These are phyloP conservation scores for Podochytrium sp. DNA, from an alignment of 192 early-diverging fungal species.

Conservation along the genomic window DNA sequence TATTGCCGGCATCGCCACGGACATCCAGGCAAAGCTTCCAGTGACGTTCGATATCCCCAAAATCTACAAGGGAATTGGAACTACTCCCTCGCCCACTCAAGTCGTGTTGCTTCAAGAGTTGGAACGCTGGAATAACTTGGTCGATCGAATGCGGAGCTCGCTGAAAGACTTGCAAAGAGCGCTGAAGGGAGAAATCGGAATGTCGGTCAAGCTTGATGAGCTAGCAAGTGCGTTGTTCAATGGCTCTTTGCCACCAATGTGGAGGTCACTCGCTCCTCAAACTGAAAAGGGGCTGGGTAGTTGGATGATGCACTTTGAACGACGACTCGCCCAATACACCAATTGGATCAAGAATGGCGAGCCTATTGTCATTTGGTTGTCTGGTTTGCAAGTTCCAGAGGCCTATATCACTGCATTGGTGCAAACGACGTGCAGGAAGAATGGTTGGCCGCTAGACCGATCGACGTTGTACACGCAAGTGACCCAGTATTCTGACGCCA, in stretches of 20 bases:
- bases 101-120: slow-evolving; percentile 65
- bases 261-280: slow-evolving; percentile 59
- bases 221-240: slow-evolving; percentile 62
- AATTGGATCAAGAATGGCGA: slow-evolving; percentile 69
- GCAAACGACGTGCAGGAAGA: slow-evolving; percentile 65
- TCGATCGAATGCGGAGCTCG: slow-evolving; percentile 56
- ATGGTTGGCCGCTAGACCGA: slow-evolving; percentile 64
- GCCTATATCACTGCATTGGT: slow-evolving; percentile 66
- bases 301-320: slow-evolving; percentile 67
- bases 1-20: slow-evolving; percentile 61
- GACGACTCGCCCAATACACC: slow-evolving; percentile 58
- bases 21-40: slow-evolving; percentile 62
- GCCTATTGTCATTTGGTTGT: slow-evolving; percentile 66
- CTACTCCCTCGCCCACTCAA: slow-evolving; percentile 58
- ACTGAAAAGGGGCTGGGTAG: slow-evolving; percentile 63
- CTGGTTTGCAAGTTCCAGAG: slow-evolving; percentile 65
- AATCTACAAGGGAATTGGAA: slow-evolving; percentile 55
- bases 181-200: slow-evolving; percentile 68
- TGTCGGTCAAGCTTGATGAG: slow-evolving; percentile 64
- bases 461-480: slow-evolving; percentile 68
- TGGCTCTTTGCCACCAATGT: slow-evolving; percentile 58
- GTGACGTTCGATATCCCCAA: slow-evolving; percentile 56
- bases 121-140: slow-evolving; percentile 66
- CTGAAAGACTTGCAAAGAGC: slow-evolving; percentile 57
- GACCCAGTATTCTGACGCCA: slow-evolving; percentile 56